phyloP scores from a whole-genome alignment of 2,329 filamentous ascomycete genomes.

The Cercospora berteroae region DNA sequence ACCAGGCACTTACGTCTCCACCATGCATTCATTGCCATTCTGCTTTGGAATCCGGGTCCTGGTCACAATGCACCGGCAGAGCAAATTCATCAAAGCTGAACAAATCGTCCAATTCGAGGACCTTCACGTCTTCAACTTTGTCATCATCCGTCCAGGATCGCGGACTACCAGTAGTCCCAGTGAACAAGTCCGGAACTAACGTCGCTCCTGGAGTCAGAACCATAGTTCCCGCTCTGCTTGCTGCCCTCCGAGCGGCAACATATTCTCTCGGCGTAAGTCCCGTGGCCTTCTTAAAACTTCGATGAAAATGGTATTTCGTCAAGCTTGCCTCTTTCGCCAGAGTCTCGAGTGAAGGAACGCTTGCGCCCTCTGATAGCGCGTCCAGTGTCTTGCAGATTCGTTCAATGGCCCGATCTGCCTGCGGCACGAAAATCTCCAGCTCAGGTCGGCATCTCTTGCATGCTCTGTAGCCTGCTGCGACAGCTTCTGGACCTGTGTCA shows the following conservation, averaged over 20 bases:
- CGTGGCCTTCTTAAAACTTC: constrained; percentile 57
- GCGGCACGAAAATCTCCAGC: constrained; percentile 35
- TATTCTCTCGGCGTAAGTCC: constrained; percentile 54
- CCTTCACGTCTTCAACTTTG: too few relatives aligned
- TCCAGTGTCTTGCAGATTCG: constrained; percentile 15
- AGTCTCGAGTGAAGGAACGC: constrained; percentile 39
- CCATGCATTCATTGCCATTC: too few relatives aligned
- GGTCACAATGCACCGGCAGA: too few relatives aligned
- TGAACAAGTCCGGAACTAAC: background rate
- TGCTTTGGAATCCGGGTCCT: too few relatives aligned
- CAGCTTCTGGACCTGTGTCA: constrained; percentile 48
- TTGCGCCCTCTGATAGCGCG: constrained; percentile 5
- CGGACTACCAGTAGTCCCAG: too few relatives aligned
- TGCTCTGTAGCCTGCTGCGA: constrained; percentile 51
- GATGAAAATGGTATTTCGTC: constrained; percentile 59
- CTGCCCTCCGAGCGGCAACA: constrained; percentile 13
- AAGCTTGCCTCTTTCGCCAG: constrained; percentile 54
- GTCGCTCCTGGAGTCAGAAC: background rate
- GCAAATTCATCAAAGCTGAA: too few relatives aligned
- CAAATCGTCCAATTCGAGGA: too few relatives aligned
- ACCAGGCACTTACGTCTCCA: too few relatives aligned
- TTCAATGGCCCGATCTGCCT: constrained; percentile 16
- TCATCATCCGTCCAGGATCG: too few relatives aligned
- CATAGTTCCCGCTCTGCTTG: background rate
- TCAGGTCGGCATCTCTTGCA: constrained; percentile 58